Conservation (phyloP, 2,329 filamentous ascomycete species). For the Fusarium euwallaceae region DNA sequence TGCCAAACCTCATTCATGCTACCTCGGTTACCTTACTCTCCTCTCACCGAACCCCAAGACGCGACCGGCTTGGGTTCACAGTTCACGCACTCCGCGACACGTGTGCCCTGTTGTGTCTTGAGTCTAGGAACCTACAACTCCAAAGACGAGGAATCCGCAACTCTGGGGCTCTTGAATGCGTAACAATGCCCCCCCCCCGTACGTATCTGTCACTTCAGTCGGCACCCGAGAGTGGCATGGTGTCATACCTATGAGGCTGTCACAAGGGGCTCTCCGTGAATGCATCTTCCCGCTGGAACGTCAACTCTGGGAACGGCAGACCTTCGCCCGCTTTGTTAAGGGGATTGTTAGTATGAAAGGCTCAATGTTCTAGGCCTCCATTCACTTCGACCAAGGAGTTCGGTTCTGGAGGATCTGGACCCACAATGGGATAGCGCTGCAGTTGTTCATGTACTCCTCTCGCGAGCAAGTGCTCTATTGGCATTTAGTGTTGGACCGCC, state of each 20-base stretch:
- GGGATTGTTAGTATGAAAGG: neutral
- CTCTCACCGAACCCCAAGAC: neutral
- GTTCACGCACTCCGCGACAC: slow-evolving; percentile 36
- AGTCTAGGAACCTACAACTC: slow-evolving; percentile 18
- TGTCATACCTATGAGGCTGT: slow-evolving; percentile 31
- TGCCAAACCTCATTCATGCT: neutral
- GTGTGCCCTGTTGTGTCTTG: slow-evolving; percentile 36
- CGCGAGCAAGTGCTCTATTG: slow-evolving; percentile 8
- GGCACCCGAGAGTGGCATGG: neutral
- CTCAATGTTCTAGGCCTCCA: no score
- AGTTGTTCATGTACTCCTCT: slow-evolving; percentile 21
- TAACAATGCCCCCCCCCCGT: slow-evolving; percentile 15
- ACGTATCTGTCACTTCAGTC: neutral
- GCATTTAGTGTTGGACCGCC: slow-evolving; percentile 18
- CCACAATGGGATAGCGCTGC: neutral
- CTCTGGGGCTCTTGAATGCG: slow-evolving; percentile 15
- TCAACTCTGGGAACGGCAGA: slow-evolving; percentile 17
- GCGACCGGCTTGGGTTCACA: slow-evolving; percentile 25
- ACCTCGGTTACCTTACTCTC: neutral
- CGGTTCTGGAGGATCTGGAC: neutral
- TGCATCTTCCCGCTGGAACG: slow-evolving; percentile 26
- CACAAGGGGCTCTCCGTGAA: slow-evolving; percentile 18
- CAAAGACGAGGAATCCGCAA: neutral
- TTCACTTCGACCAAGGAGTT: neutral
- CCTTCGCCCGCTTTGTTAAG: slow-evolving; percentile 11